Base-by-base conservation (phyloP, 768 basidiomycete species). In the Pisolithus tinctorius region DNA sequence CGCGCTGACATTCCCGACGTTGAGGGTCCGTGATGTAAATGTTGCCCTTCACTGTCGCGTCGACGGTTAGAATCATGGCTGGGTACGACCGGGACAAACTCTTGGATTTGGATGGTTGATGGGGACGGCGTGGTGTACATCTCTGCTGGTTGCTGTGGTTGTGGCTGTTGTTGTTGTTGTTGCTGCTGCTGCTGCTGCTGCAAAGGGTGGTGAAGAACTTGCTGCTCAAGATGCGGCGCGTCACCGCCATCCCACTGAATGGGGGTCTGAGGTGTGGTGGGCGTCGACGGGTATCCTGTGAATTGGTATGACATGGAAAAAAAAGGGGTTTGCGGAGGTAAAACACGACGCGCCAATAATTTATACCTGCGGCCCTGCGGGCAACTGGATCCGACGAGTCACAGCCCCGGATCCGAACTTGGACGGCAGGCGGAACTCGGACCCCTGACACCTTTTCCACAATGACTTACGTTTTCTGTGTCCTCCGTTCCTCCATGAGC, bases 271-370 rank as follows among this genome's bases (percentile, higher is more conserved):
- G 79, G 77, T 11, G 78, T 78, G 26, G 77, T 63, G 43, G 79
- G 73, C 58, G 69, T 70, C 27, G 78, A 75, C 63, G 71, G 71
- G 61, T 72, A 69, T 63, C 77, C 77, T 60, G 66, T 68, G 57
- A 63, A 74, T 55, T 72, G 71, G 67, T 73, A 78, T 62, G 78
- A 77, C 77, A 78, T 79, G 66, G 63, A 57, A 56, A 62, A 62
- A 61, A 59, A 68, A 63, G 60, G 57, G 60, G 53, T 56, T 39
- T 56, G 45, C 1, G 10, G 49, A 7, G 13, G 43, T 53, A 58
- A 55, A 61, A 55, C 54, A 53, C 58, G 20, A 30, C 53, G 52
- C 51, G 54, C 55, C 60, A 55, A 47, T 50, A 51, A 71, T 66
- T 74, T 68, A 69, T 66, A 66, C 20, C 20, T 20, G 20, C 20